Evolutionary conservation across 352 stramenopile species (phyloP).

Genomic region (Phytophthora pluvialis): DNA sequence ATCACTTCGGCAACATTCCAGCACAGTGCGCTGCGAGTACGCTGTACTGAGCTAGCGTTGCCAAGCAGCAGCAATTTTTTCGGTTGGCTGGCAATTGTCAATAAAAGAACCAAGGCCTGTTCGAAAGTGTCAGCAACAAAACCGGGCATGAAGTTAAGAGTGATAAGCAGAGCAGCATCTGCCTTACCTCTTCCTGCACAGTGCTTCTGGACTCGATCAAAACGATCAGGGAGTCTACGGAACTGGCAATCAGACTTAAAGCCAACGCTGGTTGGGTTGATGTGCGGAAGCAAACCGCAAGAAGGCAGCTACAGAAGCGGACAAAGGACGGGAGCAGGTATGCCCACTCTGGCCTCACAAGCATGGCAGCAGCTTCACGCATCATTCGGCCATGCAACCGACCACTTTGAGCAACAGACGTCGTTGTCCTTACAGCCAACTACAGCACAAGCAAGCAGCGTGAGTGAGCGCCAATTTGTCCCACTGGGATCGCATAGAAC

Average conservation of each 20-base stretch:
- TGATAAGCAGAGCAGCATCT: background rate
- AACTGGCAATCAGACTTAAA: slow-evolving; percentile 47
- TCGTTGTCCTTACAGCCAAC: slow-evolving; percentile 53
- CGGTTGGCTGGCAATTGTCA: slow-evolving; percentile 75
- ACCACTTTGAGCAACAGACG: slow-evolving; percentile 46
- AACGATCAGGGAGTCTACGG: slow-evolving; percentile 43
- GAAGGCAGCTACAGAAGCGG: slow-evolving; percentile 61
- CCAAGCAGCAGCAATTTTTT: slow-evolving; percentile 60
- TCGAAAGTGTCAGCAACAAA: background rate
- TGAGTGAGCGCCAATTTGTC: background rate
- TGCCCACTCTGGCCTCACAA: slow-evolving; percentile 54
- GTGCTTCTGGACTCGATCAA: slow-evolving; percentile 45
- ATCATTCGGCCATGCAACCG: slow-evolving; percentile 43
- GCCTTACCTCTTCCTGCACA: slow-evolving; percentile 68
- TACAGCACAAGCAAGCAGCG: slow-evolving; percentile 15
- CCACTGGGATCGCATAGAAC: background rate
- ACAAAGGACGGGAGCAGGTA: slow-evolving; percentile 53
- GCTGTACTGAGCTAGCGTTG: slow-evolving; percentile 41
- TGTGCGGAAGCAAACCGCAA: slow-evolving; percentile 53
- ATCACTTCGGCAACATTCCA: slow-evolving; percentile 75
- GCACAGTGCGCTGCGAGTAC: slow-evolving; percentile 44
- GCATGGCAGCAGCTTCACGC: slow-evolving; percentile 30
- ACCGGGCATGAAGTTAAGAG: slow-evolving; percentile 1
- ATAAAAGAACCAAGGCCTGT: slow-evolving; percentile 69
- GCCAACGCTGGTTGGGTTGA: slow-evolving; percentile 39